Percentiles rank a stretch among this genome's conserved stretches.
Conservation (phyloP, 2,329 filamentous ascomycete genomes). For the Colletotrichum sp. region DNA sequence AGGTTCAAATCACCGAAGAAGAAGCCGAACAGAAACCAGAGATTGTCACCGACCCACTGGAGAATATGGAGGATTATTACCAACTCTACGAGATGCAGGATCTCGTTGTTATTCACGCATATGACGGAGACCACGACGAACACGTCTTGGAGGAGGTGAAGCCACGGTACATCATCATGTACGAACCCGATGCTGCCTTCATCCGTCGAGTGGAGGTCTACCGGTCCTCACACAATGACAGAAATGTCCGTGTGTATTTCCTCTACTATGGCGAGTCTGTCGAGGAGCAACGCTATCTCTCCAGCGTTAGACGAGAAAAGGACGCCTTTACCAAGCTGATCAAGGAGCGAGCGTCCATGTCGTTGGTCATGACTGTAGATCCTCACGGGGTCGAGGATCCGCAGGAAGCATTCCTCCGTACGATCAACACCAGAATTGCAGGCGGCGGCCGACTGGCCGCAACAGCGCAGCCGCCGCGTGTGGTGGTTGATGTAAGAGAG, state of each 20-base stretch:
- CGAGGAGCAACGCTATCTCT: conserved; percentile 92
- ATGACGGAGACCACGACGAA: conserved; percentile 95
- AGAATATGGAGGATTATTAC: conserved; percentile 92
- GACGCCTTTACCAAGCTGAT: conserved; percentile 95
- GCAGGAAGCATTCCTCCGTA: conserved; percentile 90
- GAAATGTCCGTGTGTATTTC: conserved; percentile 92
- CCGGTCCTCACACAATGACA: conserved; percentile 88
- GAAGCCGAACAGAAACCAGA: conserved; percentile 80
- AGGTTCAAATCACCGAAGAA: conserved; percentile 80
- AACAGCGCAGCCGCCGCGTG: conserved; percentile 84
- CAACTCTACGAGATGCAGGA: conserved; percentile 91
- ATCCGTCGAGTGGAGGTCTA: conserved; percentile 96
- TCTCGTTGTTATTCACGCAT: conserved; percentile 87
- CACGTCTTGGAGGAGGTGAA: conserved; percentile 94
- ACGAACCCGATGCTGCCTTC: conserved; percentile 93
- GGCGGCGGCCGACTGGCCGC: conserved; percentile 85
- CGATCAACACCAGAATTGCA: conserved; percentile 95
- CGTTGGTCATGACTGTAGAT: conserved; percentile 81
- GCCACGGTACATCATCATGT: conserved; percentile 97
- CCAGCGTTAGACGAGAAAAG: conserved; percentile 90
- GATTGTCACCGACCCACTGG: conserved; percentile 76
- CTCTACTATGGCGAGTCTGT: conserved; percentile 95
- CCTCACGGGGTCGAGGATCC: conserved; percentile 75
- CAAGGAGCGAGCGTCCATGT: conserved; percentile 93
- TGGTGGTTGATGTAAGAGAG: conserved; percentile 95